Percentiles rank a stretch among this genome's conserved stretches.
Evolutionary conservation across 345 rosid species (phyloP).

Genomic region (Eutrema heterophyllum): DNA sequence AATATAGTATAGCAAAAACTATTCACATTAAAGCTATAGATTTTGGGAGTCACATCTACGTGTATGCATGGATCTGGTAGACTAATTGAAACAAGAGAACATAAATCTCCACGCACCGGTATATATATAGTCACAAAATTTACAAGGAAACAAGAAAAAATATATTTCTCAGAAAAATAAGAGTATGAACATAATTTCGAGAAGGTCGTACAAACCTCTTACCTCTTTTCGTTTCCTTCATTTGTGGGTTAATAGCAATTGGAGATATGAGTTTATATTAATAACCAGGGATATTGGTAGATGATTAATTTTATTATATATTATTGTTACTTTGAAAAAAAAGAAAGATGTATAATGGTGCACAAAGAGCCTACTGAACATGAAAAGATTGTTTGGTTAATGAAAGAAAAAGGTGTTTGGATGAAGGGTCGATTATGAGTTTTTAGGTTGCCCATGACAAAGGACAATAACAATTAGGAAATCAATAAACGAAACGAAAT

Average conservation of each 20-base stretch:
- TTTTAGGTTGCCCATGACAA: constrained; percentile 34
- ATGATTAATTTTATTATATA: too few species aligned
- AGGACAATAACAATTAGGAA: constrained; percentile 16
- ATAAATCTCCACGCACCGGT: neutral
- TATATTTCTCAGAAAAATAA: neutral
- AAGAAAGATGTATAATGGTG: neutral
- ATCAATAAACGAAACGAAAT: neutral
- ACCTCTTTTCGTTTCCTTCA: constrained; percentile 14
- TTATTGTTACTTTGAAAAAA: too few species aligned
- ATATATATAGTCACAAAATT: neutral
- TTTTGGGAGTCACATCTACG: neutral
- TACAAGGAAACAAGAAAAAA: neutral
- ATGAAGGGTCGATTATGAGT: constrained; percentile 21
- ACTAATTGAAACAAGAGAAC: neutral
- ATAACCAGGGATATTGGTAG: neutral
- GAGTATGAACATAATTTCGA: constrained; percentile 7
- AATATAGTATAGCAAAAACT: neutral
- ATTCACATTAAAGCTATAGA: neutral
- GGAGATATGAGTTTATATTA: constrained; percentile 3
- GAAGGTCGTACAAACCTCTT: constrained; percentile 24
- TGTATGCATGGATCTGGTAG: constrained; percentile 1
- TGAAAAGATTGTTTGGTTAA: constrained; percentile 35
- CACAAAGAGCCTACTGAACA: constrained; percentile 17
- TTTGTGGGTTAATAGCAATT: constrained; percentile 9
- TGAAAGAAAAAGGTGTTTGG: constrained; percentile 31